A percentile compares a stretch with the other conserved stretches of the same genome.
These are phyloP conservation scores for Vitis hybrid DNA, from an alignment of 177 flowering plant species.

Conservation along the genomic window DNA sequence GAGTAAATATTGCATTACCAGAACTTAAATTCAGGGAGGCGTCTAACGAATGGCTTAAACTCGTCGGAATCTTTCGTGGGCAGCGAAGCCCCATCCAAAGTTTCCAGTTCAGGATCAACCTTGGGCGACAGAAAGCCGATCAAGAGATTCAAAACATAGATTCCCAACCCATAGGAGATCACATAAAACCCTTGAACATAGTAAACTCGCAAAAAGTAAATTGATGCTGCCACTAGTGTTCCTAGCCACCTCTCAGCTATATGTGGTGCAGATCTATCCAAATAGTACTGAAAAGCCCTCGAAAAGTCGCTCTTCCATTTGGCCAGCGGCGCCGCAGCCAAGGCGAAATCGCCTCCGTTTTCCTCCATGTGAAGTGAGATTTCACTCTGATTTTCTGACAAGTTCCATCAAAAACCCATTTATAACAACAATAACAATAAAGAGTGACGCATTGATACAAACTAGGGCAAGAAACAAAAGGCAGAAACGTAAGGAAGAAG, in stretches of 20 bases:
- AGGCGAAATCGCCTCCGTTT: slow-evolving; percentile 32
- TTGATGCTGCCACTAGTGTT: slow-evolving; percentile 41
- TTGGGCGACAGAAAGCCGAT: slow-evolving; percentile 78
- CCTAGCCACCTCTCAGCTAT: slow-evolving; percentile 63
- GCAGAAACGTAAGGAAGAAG: too few relatives aligned
- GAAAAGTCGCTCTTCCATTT: slow-evolving; percentile 61
- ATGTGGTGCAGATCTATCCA: slow-evolving; percentile 65
- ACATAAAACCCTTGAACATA: slow-evolving; percentile 67
- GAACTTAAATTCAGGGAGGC: slow-evolving; percentile 81
- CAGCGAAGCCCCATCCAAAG: slow-evolving; percentile 59
- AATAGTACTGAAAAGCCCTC: slow-evolving; percentile 59
- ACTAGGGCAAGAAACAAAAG: too few relatives aligned
- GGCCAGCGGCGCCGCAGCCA: slow-evolving; percentile 40
- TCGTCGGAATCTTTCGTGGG: slow-evolving; percentile 76
- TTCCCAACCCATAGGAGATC: slow-evolving; percentile 63
- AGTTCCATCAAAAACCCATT: too few relatives aligned
- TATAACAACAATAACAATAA: too few relatives aligned
- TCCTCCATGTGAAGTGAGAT: slow-evolving; percentile 40
- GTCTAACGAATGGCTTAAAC: slow-evolving; percentile 75
- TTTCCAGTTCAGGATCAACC: slow-evolving; percentile 70
- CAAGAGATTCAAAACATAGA: slow-evolving; percentile 67
- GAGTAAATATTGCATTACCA: slow-evolving; percentile 38
- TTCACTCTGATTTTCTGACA: not conserved
- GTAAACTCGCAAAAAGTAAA: slow-evolving; percentile 56
- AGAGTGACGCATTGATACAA: too few relatives aligned